phyloP scores from a whole-genome alignment of 2,329 filamentous ascomycete genomes.

The Apiospora saccharicola region DNA sequence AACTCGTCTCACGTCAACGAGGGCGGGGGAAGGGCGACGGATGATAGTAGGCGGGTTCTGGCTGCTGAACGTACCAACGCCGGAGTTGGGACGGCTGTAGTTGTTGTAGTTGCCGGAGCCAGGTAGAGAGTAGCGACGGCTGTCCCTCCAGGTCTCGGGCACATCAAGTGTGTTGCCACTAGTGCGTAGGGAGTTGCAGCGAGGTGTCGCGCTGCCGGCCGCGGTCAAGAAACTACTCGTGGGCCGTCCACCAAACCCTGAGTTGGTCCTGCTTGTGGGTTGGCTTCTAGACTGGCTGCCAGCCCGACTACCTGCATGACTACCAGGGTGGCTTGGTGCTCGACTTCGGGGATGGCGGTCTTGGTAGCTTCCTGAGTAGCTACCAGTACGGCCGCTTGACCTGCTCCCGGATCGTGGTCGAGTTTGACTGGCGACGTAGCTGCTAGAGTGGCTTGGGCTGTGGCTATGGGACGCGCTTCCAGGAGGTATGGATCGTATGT shows the following conservation, averaged over 20 bases:
- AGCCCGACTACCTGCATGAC: background rate
- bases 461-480: slow-evolving; percentile 2
- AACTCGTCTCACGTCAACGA: background rate
- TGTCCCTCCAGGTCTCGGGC: background rate
- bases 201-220: background rate
- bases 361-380: background rate
- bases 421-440: background rate
- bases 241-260: background rate
- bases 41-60: background rate
- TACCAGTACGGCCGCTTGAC: slow-evolving; percentile 7
- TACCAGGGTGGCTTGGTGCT: background rate
- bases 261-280: background rate
- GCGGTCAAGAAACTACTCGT: background rate
- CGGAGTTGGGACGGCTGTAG: background rate
- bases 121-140: background rate
- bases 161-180: background rate
- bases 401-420: background rate
- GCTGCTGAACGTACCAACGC: background rate
- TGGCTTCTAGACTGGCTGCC: slow-evolving; percentile 6
- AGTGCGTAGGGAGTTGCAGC: slow-evolving; percentile 1
- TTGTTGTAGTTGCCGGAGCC: background rate
- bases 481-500: slow-evolving; percentile 9
- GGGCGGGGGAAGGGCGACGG: background rate
- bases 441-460: slow-evolving; percentile 1
- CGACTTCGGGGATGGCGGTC: background rate